These are phyloP conservation scores for Chaetomium fimeti DNA, from an alignment of 495 filamentous ascomycete genomes.

Conservation along the genomic window DNA sequence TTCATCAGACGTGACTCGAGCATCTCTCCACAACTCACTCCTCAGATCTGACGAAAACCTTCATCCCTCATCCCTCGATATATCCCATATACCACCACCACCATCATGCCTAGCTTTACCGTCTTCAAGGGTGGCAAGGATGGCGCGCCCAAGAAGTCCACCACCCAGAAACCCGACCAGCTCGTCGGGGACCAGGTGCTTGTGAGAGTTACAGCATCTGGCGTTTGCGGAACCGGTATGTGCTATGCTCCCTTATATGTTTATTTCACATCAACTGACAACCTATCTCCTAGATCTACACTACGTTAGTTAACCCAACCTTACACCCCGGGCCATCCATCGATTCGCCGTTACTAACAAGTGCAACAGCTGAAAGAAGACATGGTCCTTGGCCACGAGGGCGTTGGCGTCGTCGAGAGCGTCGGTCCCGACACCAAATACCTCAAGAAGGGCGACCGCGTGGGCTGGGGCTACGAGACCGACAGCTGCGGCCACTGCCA, in stretches of 20 bases:
- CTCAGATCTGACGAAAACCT: not conserved
- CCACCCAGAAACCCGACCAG: conserved; percentile 10
- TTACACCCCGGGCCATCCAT: not conserved
- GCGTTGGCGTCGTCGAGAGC: conserved; percentile 55
- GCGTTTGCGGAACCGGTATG: conserved; percentile 14
- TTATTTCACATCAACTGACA: not conserved
- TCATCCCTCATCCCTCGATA: not conserved
- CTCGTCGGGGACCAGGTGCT: conserved; percentile 4
- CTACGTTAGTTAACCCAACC: not conserved
- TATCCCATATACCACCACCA: not conserved
- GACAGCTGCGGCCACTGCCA: conserved; percentile 24
- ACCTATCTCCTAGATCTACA: conserved; percentile 8
- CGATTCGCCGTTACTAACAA: not conserved
- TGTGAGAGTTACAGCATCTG: conserved; percentile 6
- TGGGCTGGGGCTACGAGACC: conserved; percentile 55
- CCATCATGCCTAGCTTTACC: conserved; percentile 3
- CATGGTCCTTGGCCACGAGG: conserved; percentile 45
- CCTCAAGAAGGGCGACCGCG: conserved; percentile 59
- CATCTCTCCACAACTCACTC: not conserved
- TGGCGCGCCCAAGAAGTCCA: conserved; percentile 6
- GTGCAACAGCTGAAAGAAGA: not conserved
- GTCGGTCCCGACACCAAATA: conserved; percentile 52
- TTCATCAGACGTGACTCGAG: not conserved
- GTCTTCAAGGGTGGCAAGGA: conserved; percentile 9
- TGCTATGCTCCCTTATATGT: not conserved